Evolutionary conservation across 495 filamentous ascomycete species (phyloP).

Genomic region (Aspergillus sclerotioniger): DNA sequence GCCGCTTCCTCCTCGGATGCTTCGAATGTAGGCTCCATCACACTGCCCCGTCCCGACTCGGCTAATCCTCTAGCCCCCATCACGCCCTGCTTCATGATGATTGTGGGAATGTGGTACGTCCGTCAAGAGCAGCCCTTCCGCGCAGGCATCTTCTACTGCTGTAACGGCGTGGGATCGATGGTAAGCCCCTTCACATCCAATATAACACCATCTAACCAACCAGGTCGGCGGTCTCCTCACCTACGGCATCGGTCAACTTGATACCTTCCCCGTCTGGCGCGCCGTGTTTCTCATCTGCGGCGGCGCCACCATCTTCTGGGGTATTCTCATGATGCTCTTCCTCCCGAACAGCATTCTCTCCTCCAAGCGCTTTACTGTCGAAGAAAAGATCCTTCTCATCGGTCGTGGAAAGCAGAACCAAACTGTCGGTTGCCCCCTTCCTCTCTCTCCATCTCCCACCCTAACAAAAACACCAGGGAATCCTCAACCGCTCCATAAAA

Average conservation of each 20-base stretch:
- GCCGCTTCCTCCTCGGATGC: slow-evolving; percentile 40
- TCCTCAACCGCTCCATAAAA: slow-evolving; percentile 43
- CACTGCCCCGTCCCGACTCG: too few relatives aligned
- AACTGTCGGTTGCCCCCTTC: slow-evolving; percentile 16
- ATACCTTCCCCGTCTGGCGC: slow-evolving; percentile 40
- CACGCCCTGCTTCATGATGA: slow-evolving; percentile 46
- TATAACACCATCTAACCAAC: neutral
- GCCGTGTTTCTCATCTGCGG: slow-evolving; percentile 41
- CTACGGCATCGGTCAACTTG: slow-evolving; percentile 49
- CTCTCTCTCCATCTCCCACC: neutral
- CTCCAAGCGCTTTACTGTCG: slow-evolving; percentile 35
- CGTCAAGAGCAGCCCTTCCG: slow-evolving; percentile 29
- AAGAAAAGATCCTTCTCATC: slow-evolving; percentile 41
- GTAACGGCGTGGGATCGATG: slow-evolving; percentile 46
- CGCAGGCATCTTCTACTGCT: slow-evolving; percentile 42
- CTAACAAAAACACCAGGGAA: slow-evolving; percentile 17
- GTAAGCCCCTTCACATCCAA: slow-evolving; percentile 13
- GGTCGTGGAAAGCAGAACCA: slow-evolving; percentile 36
- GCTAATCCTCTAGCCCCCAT: slow-evolving; percentile 23
- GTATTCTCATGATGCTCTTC: slow-evolving; percentile 34
- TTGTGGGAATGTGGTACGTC: slow-evolving; percentile 35
- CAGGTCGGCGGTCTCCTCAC: slow-evolving; percentile 43
- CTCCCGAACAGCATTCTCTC: slow-evolving; percentile 39
- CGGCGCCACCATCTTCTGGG: slow-evolving; percentile 38
- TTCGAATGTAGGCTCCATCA: slow-evolving; percentile 20